phyloP scores from a whole-genome alignment of 192 early-diverging fungal species.

The Chytriomyces sp. region DNA sequence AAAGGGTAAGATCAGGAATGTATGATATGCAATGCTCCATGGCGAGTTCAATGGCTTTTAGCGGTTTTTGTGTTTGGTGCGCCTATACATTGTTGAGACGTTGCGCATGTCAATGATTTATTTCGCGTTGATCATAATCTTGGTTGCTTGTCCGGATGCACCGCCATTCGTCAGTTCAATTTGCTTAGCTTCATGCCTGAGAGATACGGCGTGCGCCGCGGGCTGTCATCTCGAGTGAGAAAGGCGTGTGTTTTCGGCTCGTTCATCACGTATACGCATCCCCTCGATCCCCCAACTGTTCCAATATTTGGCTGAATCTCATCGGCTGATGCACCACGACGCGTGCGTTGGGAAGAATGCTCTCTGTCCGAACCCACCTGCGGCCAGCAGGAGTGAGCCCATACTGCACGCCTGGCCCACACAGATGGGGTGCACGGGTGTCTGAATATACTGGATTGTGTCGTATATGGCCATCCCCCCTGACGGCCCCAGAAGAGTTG shows the following conservation, averaged over 20 bases:
- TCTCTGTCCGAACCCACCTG: conserved; percentile 88
- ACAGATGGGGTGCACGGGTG: background rate
- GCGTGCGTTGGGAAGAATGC: conserved; percentile 83
- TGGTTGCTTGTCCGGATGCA: conserved; percentile 89
- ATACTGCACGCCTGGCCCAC: conserved; percentile 98
- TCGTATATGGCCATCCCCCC: conserved; percentile 57
- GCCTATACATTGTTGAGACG: conserved; percentile 84
- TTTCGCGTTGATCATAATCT: conserved; percentile 95
- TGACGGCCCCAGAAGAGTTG: conserved; percentile 95
- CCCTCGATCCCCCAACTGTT: no score
- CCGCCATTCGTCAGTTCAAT: conserved; percentile 82
- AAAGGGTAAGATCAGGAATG: no score
- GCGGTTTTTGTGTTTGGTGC: conserved; percentile 79
- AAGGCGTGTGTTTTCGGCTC: no score
- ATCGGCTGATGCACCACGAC: conserved; percentile 98
- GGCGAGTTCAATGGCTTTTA: conserved; percentile 83
- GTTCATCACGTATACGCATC: no score
- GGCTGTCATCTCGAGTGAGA: no score
- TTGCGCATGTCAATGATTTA: conserved; percentile 89
- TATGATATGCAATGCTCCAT: no score
- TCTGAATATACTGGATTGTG: conserved; percentile 27
- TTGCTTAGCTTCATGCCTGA: no score
- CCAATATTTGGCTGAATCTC: no score
- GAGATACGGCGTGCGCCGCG: no score
- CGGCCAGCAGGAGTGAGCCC: conserved; percentile 91